phyloP scores from a whole-genome alignment of 352 stramenopile species.

The Globisporangium paroecandrum region DNA sequence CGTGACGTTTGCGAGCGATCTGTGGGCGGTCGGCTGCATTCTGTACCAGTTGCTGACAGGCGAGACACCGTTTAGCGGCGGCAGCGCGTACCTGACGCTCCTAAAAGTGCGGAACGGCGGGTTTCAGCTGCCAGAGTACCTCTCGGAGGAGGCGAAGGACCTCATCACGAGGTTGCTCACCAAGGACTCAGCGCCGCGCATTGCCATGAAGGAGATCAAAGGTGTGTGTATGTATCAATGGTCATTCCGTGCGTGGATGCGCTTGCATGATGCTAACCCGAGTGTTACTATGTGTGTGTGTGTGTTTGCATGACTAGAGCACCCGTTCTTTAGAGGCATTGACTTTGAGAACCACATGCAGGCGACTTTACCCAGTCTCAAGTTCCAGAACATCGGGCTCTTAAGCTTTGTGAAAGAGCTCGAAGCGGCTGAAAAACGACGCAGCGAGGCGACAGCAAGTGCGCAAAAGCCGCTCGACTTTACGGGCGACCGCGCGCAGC shows the following conservation, averaged over 20 bases:
- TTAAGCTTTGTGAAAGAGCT: constrained; percentile 49
- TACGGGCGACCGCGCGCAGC: constrained; percentile 32
- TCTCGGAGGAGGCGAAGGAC: constrained; percentile 57
- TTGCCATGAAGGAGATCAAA: constrained; percentile 59
- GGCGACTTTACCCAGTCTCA: constrained; percentile 24
- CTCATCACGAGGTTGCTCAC: constrained; percentile 59
- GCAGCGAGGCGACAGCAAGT: constrained; percentile 12
- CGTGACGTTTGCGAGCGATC: constrained; percentile 49
- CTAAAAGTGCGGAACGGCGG: constrained; percentile 64
- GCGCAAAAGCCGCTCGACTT: constrained; percentile 24
- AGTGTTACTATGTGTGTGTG: background rate
- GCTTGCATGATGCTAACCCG: background rate
- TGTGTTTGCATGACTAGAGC: constrained; percentile 27
- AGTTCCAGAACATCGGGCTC: constrained; percentile 42
- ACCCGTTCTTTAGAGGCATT: constrained; percentile 71
- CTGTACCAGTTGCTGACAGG: constrained; percentile 72
- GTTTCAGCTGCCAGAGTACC: constrained; percentile 54
- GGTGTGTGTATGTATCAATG: constrained; percentile 23
- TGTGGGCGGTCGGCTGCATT: constrained; percentile 82
- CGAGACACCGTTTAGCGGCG: constrained; percentile 75
- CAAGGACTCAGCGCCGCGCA: constrained; percentile 33
- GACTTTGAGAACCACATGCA: constrained; percentile 68
- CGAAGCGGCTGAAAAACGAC: constrained; percentile 30
- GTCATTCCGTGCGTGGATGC: background rate
- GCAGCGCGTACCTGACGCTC: constrained; percentile 79